Percentiles rank a stretch among this genome's conserved stretches.
These are phyloP conservation scores for Austroboletus eburneus DNA, from an alignment of 768 basidiomycete genomes.

Conservation along the genomic window DNA sequence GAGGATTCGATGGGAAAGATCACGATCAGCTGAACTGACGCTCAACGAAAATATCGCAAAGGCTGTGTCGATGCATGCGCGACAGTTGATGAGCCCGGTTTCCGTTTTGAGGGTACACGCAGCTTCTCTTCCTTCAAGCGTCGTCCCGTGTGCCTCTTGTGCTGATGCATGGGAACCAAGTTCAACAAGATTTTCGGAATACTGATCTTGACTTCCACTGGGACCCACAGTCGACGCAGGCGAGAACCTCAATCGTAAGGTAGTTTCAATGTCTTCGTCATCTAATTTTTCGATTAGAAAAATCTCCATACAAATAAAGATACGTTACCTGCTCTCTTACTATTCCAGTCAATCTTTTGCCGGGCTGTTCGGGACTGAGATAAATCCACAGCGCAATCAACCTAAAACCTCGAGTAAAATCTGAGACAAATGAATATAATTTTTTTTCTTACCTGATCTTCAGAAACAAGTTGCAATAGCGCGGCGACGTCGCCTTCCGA, in stretches of 20 bases:
- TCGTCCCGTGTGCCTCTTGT: conserved; percentile 40
- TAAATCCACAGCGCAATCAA: conserved; percentile 70
- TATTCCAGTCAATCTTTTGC: conserved; percentile 70
- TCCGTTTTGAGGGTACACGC: conserved; percentile 41
- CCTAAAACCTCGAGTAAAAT: conserved; percentile 36
- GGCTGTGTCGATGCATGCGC: conserved; percentile 24
- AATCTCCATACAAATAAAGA: background rate
- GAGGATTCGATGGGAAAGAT: conserved; percentile 16
- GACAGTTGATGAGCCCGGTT: conserved; percentile 31
- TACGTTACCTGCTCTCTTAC: conserved; percentile 75
- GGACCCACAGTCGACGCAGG: conserved; percentile 9
- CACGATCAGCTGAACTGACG: conserved; percentile 20
- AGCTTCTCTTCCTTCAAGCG: conserved; percentile 38
- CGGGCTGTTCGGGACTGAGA: conserved; percentile 54
- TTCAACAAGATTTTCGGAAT: conserved; percentile 11
- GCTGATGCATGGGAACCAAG: conserved; percentile 12
- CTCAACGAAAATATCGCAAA: conserved; percentile 18
- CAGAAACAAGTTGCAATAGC: conserved; percentile 77
- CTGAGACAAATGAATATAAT: background rate
- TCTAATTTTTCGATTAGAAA: conserved; percentile 43
- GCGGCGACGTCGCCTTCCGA: conserved; percentile 79
- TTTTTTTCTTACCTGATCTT: conserved; percentile 56
- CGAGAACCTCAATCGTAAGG: conserved; percentile 46
- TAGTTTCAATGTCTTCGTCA: conserved; percentile 80
- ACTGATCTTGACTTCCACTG: conserved; percentile 9